Conservation (phyloP, 2,329 filamentous ascomycete genomes). For the Nemania serpens region DNA sequence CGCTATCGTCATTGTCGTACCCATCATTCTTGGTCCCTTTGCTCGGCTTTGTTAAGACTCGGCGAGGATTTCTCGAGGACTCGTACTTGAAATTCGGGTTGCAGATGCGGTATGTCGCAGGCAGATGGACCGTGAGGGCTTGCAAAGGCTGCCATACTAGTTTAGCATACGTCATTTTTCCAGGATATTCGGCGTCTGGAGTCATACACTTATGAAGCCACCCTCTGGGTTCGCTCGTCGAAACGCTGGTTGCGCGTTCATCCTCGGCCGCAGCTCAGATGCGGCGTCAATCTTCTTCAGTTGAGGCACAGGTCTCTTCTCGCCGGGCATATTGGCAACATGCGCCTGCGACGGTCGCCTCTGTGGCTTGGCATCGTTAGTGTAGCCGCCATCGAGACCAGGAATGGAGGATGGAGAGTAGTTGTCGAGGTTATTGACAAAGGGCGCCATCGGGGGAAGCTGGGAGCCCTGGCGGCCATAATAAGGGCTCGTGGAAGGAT, state of each 20-base stretch:
- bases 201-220: constrained; percentile 90
- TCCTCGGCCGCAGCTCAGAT: constrained; percentile 77
- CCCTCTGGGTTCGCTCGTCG: constrained; percentile 94
- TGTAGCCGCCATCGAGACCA: constrained; percentile 70
- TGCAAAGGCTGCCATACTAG: constrained; percentile 73
- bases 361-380: constrained; percentile 62
- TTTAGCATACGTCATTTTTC: constrained; percentile 13
- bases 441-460: constrained; percentile 74
- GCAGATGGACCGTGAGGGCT: constrained; percentile 90
- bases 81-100: constrained; percentile 99
- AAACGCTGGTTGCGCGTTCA: constrained; percentile 87
- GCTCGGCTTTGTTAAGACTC: constrained; percentile 96
- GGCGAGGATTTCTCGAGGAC: constrained; percentile 91
- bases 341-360: constrained; percentile 54
- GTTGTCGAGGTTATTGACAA: constrained; percentile 68
- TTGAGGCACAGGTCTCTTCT: constrained; percentile 78
- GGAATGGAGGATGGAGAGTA: constrained; percentile 75
- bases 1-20: constrained; percentile 98
- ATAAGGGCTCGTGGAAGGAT: constrained; percentile 62
- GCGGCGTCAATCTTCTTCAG: constrained; percentile 78
- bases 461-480: constrained; percentile 64
- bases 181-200: constrained; percentile 11
- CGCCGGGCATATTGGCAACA: constrained; percentile 46
- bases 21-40: constrained; percentile 99
- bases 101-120: constrained; percentile 96